Percentiles rank a stretch among this genome's conserved stretches.
Conservation (phyloP, 2,329 filamentous ascomycete species). For the Rutstroemia sp. region DNA sequence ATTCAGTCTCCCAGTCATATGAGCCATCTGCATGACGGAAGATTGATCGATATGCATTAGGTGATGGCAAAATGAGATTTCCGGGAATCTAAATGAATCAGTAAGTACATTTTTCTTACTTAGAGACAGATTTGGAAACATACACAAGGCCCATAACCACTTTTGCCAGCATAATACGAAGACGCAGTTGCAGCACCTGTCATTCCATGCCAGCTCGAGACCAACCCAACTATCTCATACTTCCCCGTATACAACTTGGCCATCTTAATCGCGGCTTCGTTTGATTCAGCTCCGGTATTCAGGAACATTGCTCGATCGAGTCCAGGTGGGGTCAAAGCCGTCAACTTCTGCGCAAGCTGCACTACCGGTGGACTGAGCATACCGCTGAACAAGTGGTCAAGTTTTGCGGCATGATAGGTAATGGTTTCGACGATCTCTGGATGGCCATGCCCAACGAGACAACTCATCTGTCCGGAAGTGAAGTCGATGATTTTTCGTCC, state of each 20-base stretch:
- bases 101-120: not conserved
- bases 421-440: slow-evolving; percentile 50
- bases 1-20: slow-evolving; percentile 59
- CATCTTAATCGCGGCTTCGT: slow-evolving; percentile 57
- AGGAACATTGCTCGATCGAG: slow-evolving; percentile 52
- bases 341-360: slow-evolving; percentile 44
- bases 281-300: slow-evolving; percentile 48
- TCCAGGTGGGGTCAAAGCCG: slow-evolving; percentile 38
- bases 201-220: slow-evolving; percentile 54
- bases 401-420: slow-evolving; percentile 38
- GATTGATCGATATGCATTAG: slow-evolving; percentile 53
- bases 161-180: slow-evolving; percentile 46
- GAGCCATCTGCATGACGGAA: slow-evolving; percentile 52
- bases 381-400: slow-evolving; percentile 52
- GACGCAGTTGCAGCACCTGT: slow-evolving; percentile 45
- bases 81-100: slow-evolving; percentile 40
- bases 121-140: not conserved
- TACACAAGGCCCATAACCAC: slow-evolving; percentile 35
- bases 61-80: slow-evolving; percentile 49
- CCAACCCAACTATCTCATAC: slow-evolving; percentile 55
- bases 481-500: slow-evolving; percentile 46
- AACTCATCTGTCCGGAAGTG: slow-evolving; percentile 55
- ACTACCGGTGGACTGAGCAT: slow-evolving; percentile 54
- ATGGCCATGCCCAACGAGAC: slow-evolving; percentile 49
- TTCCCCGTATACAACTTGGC: slow-evolving; percentile 58